Evolutionary conservation across 2,329 filamentous ascomycete genomes (phyloP).

Genomic region (Xylaria sp.): DNA sequence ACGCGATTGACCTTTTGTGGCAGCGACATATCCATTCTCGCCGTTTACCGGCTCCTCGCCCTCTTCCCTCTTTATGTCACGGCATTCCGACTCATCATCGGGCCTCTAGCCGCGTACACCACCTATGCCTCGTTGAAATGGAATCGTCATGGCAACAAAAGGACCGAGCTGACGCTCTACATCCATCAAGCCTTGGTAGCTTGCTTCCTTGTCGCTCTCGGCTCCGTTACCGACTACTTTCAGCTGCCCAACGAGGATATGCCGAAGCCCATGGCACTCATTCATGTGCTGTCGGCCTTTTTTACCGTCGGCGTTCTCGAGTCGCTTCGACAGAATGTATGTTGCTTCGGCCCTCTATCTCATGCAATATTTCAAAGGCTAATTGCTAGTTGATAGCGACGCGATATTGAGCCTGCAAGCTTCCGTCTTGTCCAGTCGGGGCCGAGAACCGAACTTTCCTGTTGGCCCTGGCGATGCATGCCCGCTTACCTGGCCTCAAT

Average conservation of each 20-base stretch:
- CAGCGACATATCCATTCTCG: slow-evolving; percentile 4
- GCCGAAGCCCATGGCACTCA: slow-evolving; percentile 12
- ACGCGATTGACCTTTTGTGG: not conserved
- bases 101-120: slow-evolving; percentile 17
- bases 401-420: slow-evolving; percentile 16
- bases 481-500: slow-evolving; percentile 6
- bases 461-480: slow-evolving; percentile 5
- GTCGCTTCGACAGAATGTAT: slow-evolving; percentile 20
- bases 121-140: slow-evolving; percentile 20
- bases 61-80: slow-evolving; percentile 2
- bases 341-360: not conserved
- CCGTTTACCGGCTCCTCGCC: slow-evolving; percentile 13
- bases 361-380: slow-evolving; percentile 7
- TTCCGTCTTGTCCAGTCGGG: slow-evolving; percentile 17
- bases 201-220: slow-evolving; percentile 17
- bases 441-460: slow-evolving; percentile 8
- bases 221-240: slow-evolving; percentile 18
- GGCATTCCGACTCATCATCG: slow-evolving; percentile 13
- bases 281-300: slow-evolving; percentile 13
- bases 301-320: slow-evolving; percentile 18
- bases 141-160: slow-evolving; percentile 2
- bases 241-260: slow-evolving; percentile 4
- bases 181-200: slow-evolving; percentile 12
- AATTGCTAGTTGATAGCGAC: slow-evolving; percentile 15
- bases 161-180: slow-evolving; percentile 9